Evolutionary conservation across 805 yeast species (phyloP), one percentile per base, ranked within the genome.

Genomic region (Debaryomyces castellii): DNA sequence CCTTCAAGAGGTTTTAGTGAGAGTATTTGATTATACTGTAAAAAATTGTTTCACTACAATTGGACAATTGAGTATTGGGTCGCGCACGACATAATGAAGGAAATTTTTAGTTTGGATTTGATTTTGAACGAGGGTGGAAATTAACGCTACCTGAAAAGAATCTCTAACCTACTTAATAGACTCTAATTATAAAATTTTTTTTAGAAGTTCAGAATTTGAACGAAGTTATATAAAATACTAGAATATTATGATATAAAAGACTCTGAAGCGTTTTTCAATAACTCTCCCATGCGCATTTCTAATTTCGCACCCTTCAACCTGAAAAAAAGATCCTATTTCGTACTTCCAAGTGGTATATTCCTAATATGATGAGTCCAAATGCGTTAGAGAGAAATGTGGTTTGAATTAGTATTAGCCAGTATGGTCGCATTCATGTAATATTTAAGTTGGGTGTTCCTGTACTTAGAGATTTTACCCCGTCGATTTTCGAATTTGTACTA

Each of bases 21-120:
- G 28, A 10, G 28, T 24, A 23, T 14, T 33, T 25, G 12, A 41
- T n/a, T 41, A 21, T 33, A 41, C 33, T 17, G 39, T 42, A 42
- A 43, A 48, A 45, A 48, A 42, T 48, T 44, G 49, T 47, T 42
- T 39, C 24, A 24, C 21, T 43, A 36, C 51, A 48, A 48, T 48
- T 48, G 51, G 51, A 48, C 51, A 48, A 20, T 33, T 25, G 43
- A 40, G 17, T 18, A 28, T 18, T 30, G 18, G 4, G 18, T 21
- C 3, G 2, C 18, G 20, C 43, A 40, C 43, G 25, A 40, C 43
- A n/a, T 4, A 12, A 27, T 2, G 22, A 25, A 11, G 14, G 22
- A 39, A 27, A 6, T 9, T 37, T 37, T 30, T 30, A 16, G 14
- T 7, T 14, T 16, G 16, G 12, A 14, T 35, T 3, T 23, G 39